A percentile compares a stretch with the other conserved stretches of the same genome.
These are phyloP conservation scores for Cladosporium halotolerans DNA, from an alignment of 2,329 filamentous ascomycete species.

Conservation along the genomic window DNA sequence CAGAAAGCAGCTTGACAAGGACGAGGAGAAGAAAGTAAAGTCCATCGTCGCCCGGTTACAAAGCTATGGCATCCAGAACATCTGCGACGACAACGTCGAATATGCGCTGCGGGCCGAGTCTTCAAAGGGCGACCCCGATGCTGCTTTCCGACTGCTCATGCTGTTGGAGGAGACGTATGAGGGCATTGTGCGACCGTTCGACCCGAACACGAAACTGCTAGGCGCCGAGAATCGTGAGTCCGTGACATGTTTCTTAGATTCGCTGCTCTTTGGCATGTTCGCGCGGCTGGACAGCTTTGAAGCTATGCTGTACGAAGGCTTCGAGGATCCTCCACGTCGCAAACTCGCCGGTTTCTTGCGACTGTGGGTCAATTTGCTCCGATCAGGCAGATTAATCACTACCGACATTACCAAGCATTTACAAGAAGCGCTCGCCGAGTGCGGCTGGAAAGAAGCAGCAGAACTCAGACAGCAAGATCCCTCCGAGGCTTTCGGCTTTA, in stretches of 20 bases:
- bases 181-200: slow-evolving; percentile 69
- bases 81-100: slow-evolving; percentile 57
- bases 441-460: slow-evolving; percentile 80
- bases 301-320: slow-evolving; percentile 77
- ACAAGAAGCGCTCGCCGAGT: slow-evolving; percentile 73
- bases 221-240: slow-evolving; percentile 80
- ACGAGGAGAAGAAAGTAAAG: slow-evolving; percentile 52
- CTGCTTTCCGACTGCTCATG: slow-evolving; percentile 68
- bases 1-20: slow-evolving; percentile 50
- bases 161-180: slow-evolving; percentile 76
- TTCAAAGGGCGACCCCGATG: slow-evolving; percentile 63
- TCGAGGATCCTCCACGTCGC: slow-evolving; percentile 64
- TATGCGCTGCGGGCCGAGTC: slow-evolving; percentile 58
- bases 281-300: slow-evolving; percentile 85
- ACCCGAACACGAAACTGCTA: slow-evolving; percentile 64
- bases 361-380: slow-evolving; percentile 88
- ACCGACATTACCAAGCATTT: slow-evolving; percentile 77
- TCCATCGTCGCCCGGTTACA: slow-evolving; percentile 48
- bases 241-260: slow-evolving; percentile 92
- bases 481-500: slow-evolving; percentile 91
- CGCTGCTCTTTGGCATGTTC: slow-evolving; percentile 93
- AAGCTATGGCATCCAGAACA: slow-evolving; percentile 46
- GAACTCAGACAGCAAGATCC: slow-evolving; percentile 83
- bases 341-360: slow-evolving; percentile 72
- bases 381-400: slow-evolving; percentile 77